Conservation (phyloP, 2,329 filamentous ascomycete species). For the Colletotrichum sp. region DNA sequence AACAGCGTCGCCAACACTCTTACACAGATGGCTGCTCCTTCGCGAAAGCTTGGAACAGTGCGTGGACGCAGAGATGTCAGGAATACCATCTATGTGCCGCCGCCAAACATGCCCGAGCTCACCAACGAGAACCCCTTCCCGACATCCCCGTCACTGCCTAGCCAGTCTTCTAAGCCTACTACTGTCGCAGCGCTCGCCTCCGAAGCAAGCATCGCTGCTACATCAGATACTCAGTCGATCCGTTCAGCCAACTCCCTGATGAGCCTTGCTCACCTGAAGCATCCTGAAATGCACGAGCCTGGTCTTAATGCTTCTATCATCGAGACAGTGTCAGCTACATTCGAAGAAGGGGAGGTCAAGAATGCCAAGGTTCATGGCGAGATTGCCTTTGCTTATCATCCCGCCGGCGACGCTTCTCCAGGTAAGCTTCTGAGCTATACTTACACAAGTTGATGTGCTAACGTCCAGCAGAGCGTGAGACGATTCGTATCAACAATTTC, state of each 20-base stretch:
- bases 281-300: slow-evolving; percentile 79
- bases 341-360: slow-evolving; percentile 75
- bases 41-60: slow-evolving; percentile 75
- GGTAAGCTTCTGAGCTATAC: slow-evolving; percentile 42
- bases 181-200: slow-evolving; percentile 64
- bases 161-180: slow-evolving; percentile 43
- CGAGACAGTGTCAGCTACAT: slow-evolving; percentile 86
- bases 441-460: background rate
- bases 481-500: slow-evolving; percentile 87
- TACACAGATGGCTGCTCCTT: slow-evolving; percentile 66
- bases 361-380: slow-evolving; percentile 83
- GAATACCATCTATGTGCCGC: slow-evolving; percentile 84
- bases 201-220: slow-evolving; percentile 61
- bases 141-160: slow-evolving; percentile 41
- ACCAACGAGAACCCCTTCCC: slow-evolving; percentile 36
- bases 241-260: slow-evolving; percentile 84
- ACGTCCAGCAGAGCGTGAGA: slow-evolving; percentile 56
- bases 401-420: slow-evolving; percentile 35
- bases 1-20: slow-evolving; percentile 79
- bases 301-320: slow-evolving; percentile 90
- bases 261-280: slow-evolving; percentile 71
- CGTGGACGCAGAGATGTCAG: slow-evolving; percentile 89
- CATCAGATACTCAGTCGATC: slow-evolving; percentile 89
- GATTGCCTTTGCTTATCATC: slow-evolving; percentile 84
- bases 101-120: slow-evolving; percentile 38